These are phyloP conservation scores for Salix arbutifolia DNA, from an alignment of 345 rosid genomes.

Conservation along the genomic window DNA sequence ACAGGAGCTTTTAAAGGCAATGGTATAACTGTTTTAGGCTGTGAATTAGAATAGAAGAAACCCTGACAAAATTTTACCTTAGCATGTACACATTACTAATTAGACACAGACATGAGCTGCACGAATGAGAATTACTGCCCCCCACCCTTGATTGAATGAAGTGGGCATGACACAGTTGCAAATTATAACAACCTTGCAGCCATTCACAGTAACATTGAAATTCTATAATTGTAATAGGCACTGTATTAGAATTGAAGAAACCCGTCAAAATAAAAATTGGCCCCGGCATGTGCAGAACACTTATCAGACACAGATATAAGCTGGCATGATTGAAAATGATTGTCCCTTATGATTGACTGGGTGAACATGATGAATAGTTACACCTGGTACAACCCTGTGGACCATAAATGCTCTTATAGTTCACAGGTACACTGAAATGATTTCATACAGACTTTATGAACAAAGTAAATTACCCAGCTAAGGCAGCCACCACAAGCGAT, in stretches of 20 bases:
- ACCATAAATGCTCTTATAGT: neutral
- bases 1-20: neutral
- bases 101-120: neutral
- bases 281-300: neutral
- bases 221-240: neutral
- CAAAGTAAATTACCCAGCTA: slow-evolving; percentile 63
- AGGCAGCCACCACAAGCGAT: slow-evolving; percentile 88
- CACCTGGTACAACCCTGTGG: neutral
- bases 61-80: neutral
- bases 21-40: neutral
- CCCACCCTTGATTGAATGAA: neutral
- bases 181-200: neutral
- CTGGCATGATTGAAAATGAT: neutral
- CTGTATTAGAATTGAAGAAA: neutral
- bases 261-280: neutral
- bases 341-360: neutral
- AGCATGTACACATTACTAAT: neutral
- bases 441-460: neutral
- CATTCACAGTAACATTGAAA: neutral
- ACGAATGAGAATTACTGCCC: neutral
- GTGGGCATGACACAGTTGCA: neutral
- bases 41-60: neutral
- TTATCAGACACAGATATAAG: neutral
- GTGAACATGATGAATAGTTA: neutral
- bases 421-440: neutral